phyloP scores from a whole-genome alignment of 805 yeast species.

The Spencermartinsiella europaea region DNA sequence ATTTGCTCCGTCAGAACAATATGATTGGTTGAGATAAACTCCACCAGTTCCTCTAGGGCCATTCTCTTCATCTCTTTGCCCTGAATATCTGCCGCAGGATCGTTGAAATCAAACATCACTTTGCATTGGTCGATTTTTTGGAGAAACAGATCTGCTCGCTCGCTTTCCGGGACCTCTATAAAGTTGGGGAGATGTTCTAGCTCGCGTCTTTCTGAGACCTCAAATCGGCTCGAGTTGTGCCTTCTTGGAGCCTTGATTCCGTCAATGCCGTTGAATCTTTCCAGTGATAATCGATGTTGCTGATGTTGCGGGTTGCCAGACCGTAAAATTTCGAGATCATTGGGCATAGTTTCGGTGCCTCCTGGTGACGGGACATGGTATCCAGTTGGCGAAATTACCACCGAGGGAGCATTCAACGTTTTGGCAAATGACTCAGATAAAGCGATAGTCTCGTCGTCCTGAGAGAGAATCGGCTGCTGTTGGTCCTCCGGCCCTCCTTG shows the following conservation, averaged over 20 bases:
- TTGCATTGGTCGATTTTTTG: conserved; percentile 93
- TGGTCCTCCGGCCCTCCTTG: neutral
- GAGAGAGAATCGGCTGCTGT: too few relatives aligned
- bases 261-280: conserved; percentile 68
- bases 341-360: conserved; percentile 34
- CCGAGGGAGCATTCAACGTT: conserved; percentile 11
- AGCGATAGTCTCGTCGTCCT: neutral
- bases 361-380: conserved; percentile 31
- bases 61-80: conserved; percentile 89
- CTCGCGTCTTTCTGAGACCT: conserved; percentile 62
- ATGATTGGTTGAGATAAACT: conserved; percentile 76
- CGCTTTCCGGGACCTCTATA: conserved; percentile 81
- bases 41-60: conserved; percentile 84
- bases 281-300: conserved; percentile 45
- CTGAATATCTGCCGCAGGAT: conserved; percentile 84
- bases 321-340: conserved; percentile 26
- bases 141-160: conserved; percentile 71
- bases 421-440: neutral
- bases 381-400: conserved; percentile 16
- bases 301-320: conserved; percentile 20
- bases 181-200: conserved; percentile 76
- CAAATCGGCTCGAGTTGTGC: conserved; percentile 88
- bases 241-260: conserved; percentile 81
- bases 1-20: conserved; percentile 85
- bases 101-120: conserved; percentile 87